Evolutionary conservation across 306 rosid genomes (phyloP).

Genomic region (Fragaria nilgerrensis): DNA sequence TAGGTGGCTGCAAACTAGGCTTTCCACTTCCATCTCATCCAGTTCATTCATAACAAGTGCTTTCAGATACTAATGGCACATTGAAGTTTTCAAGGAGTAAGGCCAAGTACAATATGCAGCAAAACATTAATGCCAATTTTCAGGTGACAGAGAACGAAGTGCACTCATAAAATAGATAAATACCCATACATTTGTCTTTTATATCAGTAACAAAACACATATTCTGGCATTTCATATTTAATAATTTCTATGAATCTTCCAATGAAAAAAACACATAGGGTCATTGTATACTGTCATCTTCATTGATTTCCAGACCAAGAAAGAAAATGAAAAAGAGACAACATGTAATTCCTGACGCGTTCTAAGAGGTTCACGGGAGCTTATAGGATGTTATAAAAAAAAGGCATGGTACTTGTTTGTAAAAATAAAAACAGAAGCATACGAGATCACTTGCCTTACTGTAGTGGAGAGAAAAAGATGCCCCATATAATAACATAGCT

Average conservation of each 20-base stretch:
- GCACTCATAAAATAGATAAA: neutral
- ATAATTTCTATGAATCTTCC: neutral
- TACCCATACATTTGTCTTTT: neutral
- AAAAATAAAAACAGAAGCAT: neutral
- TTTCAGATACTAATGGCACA: neutral
- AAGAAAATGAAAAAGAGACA: neutral
- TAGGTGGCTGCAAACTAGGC: neutral
- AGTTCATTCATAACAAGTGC: neutral
- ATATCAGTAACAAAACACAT: neutral
- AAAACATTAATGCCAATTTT: neutral
- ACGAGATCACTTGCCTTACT: neutral
- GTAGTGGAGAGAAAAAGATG: neutral
- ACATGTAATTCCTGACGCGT: neutral
- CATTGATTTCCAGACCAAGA: neutral
- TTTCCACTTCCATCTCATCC: neutral
- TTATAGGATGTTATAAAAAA: neutral
- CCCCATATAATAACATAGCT: neutral
- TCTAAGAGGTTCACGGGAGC: neutral
- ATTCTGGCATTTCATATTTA: too few relatives aligned
- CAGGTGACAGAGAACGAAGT: neutral
- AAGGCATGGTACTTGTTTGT: neutral
- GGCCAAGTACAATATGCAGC: neutral
- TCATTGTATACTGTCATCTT: neutral
- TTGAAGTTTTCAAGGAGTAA: neutral
- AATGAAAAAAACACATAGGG: neutral